Percentiles rank a stretch among this genome's conserved stretches.
Conservation (phyloP, 2,329 filamentous ascomycete species). For the Fusarium annulatum region DNA sequence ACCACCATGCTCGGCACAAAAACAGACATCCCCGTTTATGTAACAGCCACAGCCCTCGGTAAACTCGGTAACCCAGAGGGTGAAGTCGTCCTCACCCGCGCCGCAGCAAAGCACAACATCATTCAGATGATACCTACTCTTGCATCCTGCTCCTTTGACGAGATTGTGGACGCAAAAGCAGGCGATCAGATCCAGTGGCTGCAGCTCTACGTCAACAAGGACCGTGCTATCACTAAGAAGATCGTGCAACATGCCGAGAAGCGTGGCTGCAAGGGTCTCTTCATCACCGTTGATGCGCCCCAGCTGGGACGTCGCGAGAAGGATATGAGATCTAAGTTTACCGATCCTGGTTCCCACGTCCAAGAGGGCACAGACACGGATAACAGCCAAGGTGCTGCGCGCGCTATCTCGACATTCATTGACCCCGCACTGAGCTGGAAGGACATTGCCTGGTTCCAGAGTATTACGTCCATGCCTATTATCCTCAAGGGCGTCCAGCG, state of each 20-base stretch:
- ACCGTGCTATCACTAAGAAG: conserved; percentile 86
- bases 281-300: conserved; percentile 98
- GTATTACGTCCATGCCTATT: conserved; percentile 93
- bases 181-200: conserved; percentile 93
- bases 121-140: conserved; percentile 99
- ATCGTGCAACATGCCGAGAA: conserved; percentile 93
- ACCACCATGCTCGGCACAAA: conserved; percentile 95
- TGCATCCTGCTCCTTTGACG: conserved; percentile 96
- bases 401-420: conserved; percentile 96
- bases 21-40: conserved; percentile 89
- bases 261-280: conserved; percentile 92
- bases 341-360: conserved; percentile 83
- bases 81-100: conserved; percentile 89
- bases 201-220: conserved; percentile 97
- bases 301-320: conserved; percentile 96
- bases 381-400: conserved; percentile 89
- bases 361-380: conserved; percentile 82
- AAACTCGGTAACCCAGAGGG: conserved; percentile 95
- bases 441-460: conserved; percentile 92
- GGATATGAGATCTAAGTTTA: conserved; percentile 95
- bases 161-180: conserved; percentile 86
- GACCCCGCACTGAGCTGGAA: conserved; percentile 94
- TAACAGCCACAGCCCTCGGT: conserved; percentile 94
- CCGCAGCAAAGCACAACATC: conserved; percentile 86
- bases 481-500: conserved; percentile 96